Base-by-base conservation (phyloP, 1,139 yeast species). In the Pichia sp. region DNA sequence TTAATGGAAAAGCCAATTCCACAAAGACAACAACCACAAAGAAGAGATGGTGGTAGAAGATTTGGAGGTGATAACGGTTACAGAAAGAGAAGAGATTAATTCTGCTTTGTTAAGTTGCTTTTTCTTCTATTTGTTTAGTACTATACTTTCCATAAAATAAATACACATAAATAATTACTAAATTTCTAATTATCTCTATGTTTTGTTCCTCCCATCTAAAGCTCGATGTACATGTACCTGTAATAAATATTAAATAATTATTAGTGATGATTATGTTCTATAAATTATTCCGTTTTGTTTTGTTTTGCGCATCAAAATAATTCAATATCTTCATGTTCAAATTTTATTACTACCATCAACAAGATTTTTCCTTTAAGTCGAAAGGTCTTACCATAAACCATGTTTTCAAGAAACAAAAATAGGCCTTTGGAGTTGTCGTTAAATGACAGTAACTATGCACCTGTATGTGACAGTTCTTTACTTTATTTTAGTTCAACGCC, bases 1-100 rank as follows among this genome's bases (percentile, higher is more conserved):
- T 87, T 94, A 83, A 87, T 89, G 80, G 90, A 85, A 82, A 89
- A 83, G 69, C 83, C 87, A 68, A 82, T 86, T 70, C 87, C 82
- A 77, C 92, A 80, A 76, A 85, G 82, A 79, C 81, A 73, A 69
- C 72, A 68, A 67, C 81, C 74, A 69, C 70, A 67, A 67, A 74
- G 74, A 67, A 74, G 78, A 71, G n/a, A n/a, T n/a, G 63, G 67
- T 61, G 59, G 55, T 43, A 59, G 61, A 56, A 63, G 68, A 58
- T 56, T 61, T 52, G 62, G 55, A 41, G 64, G 55, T 46, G 64
- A 63, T 48, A 70, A 63, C 48, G 63, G 59, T 46, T 68, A 69
- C 71, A 68, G 73, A 67, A 69, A 74, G 68, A 63, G 67, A 61
- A 60, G 63, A 60, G 62, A 58, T 54, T 59, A 59, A 45, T 43